Base-by-base conservation (phyloP, 2,329 filamentous ascomycete genomes). In the Scedosporium boydii region DNA sequence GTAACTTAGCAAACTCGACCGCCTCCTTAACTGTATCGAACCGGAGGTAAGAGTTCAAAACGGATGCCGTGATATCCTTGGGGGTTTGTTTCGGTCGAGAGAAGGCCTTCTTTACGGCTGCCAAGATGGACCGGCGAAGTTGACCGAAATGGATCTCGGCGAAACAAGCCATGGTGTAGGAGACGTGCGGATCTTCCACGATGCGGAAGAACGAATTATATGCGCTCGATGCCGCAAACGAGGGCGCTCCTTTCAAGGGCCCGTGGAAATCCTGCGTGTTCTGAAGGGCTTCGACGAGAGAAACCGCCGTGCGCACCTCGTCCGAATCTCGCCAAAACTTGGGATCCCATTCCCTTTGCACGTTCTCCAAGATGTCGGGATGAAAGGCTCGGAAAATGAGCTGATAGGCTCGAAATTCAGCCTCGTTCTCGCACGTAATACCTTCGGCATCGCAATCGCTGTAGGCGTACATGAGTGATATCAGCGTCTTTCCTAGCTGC, bases 11-110 rank as follows among this genome's bases (percentile, higher is more conserved):
- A 71, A 91, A 87, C 1, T 81, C 77, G 16, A 88, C 78, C 7
- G 89, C 87, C 63, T 91, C 85, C 38, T 82, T 74, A 62, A 87
- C 80, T 0, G 82, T 84, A 65, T 91, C 89, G 66, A 91, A 92
- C 16, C 79, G 77, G n/a, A 88, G 75, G 64, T 83, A 81, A 7
- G 72, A 74, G 68, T 86, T 86, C 27, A 88, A 71, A 4, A 78
- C 78, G 0, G 75, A 71, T 0, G 84, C 78, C 0, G 84, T 87
- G 56, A 87, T 79, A 65, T 88, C 85, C 66, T 82, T 84, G 2
- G 84, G 79, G 5, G 80, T 77, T 60, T 82, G 81, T 64, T 82
- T 78, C 26, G 82, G 82, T 63, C 84, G 79, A 1, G 81, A 77
- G 65, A 86, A 83, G 1, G 82, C 78, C 62, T 75, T 78, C 59